Percentiles rank a stretch among this genome's conserved stretches.
These are phyloP conservation scores for Plicaturopsis crispa DNA, from an alignment of 768 basidiomycete genomes.

Conservation along the genomic window DNA sequence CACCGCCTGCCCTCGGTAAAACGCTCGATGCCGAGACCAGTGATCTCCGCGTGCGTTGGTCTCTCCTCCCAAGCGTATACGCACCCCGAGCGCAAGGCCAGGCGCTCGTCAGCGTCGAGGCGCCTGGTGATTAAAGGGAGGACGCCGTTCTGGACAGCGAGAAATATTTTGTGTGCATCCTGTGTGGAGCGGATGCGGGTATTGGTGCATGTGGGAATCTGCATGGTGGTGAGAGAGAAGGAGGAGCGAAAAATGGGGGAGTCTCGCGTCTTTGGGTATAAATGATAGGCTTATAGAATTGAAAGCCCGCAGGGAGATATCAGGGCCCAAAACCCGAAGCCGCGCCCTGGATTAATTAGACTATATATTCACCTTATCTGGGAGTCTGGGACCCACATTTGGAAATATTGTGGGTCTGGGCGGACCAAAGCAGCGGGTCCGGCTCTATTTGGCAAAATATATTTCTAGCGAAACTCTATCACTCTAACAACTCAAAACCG, in stretches of 20 bases:
- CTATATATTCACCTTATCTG: too few species aligned
- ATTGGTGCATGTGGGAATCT: slow-evolving; percentile 66
- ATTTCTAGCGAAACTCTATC: too few species aligned
- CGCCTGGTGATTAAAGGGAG: slow-evolving; percentile 72
- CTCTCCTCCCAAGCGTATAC: slow-evolving; percentile 70
- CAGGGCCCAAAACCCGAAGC: too few species aligned
- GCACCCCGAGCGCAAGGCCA: slow-evolving; percentile 39
- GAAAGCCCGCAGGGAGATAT: too few species aligned
- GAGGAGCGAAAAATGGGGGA: slow-evolving; percentile 9
- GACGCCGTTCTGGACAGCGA: slow-evolving; percentile 52
- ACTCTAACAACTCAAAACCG: too few species aligned
- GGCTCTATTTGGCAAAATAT: too few species aligned
- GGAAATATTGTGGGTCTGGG: too few species aligned
- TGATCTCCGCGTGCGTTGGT: slow-evolving; percentile 64
- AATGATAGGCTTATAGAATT: too few species aligned
- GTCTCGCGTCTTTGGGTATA: too few species aligned
- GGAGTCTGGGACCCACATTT: too few species aligned
- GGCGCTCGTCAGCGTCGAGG: slow-evolving; percentile 70
- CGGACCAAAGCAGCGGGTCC: too few species aligned
- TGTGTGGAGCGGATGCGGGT: slow-evolving; percentile 69
- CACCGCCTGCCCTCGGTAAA: slow-evolving; percentile 81
- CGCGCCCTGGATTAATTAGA: slow-evolving; percentile 33
- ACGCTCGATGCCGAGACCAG: slow-evolving; percentile 75
- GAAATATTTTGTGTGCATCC: slow-evolving; percentile 80
- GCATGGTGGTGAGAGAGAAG: slow-evolving; percentile 33